phyloP scores from a whole-genome alignment of 2,329 filamentous ascomycete genomes.

The Capronia epimyces region DNA sequence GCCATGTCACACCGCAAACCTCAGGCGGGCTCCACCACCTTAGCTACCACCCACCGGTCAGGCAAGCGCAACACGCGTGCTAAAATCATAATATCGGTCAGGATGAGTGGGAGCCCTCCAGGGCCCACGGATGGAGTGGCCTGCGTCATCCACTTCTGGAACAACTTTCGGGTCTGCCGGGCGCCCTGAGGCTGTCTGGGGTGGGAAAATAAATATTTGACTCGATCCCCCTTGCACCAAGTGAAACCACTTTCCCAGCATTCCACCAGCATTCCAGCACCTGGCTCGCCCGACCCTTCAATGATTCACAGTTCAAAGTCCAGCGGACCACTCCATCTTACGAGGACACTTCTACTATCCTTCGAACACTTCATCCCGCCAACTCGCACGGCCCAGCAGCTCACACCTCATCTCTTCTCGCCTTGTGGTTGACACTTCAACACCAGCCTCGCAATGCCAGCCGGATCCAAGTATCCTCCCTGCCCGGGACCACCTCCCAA shows the following conservation, averaged over 20 bases:
- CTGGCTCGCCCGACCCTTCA: not conserved
- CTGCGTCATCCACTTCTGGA: slow-evolving; percentile 25
- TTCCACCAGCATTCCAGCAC: not conserved
- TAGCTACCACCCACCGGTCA: too few relatives aligned
- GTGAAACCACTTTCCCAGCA: not conserved
- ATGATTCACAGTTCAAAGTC: not conserved
- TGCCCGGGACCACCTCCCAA: slow-evolving; percentile 33
- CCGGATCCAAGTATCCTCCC: slow-evolving; percentile 31
- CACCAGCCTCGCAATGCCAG: slow-evolving; percentile 28
- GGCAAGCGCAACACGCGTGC: slow-evolving; percentile 2
- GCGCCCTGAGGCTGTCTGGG: slow-evolving; percentile 10
- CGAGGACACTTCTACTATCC: not conserved
- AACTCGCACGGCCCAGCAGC: not conserved
- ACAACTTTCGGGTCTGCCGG: slow-evolving; percentile 22
- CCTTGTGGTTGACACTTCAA: not conserved
- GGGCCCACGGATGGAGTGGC: not conserved
- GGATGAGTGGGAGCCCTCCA: slow-evolving; percentile 12
- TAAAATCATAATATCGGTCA: slow-evolving; percentile 11
- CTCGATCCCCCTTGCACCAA: slow-evolving; percentile 4
- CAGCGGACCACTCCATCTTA: not conserved
- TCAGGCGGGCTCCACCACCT: slow-evolving; percentile 17
- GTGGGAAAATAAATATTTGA: slow-evolving; percentile 25
- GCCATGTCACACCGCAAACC: slow-evolving; percentile 14
- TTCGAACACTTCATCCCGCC: slow-evolving; percentile 4
- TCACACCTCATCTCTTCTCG: too few relatives aligned